Evolutionary conservation across 129 eudicot species (phyloP), one percentile per base, ranked within the genome.

Genomic region (Flaveria brownii): DNA sequence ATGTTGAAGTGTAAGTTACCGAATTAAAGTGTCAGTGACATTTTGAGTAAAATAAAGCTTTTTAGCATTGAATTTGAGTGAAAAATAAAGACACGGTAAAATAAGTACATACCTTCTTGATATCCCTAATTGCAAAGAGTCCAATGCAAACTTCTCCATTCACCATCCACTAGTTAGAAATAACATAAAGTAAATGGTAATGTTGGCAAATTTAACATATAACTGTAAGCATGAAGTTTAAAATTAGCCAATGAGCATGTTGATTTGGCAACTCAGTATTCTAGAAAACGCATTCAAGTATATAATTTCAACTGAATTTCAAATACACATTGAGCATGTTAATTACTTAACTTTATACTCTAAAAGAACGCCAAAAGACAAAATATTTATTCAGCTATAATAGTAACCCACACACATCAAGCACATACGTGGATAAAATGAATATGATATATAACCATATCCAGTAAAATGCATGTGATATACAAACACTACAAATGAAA

Each of bases 71-170:
- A 2, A 61, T 26, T 63, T 28, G 9, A 63, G 22, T 63, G 69
- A 4, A 30, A 30, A 26, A 30, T 6, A 28, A 30, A 16, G 5
- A 30, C 68, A 61, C 20, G 41, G 69, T 63, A 73, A 55, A 62
- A 47, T 57, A 54, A 26, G 76, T 47, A 15, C 36, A 73, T 86
- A 94, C 98, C 98, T 91, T 87, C 81, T 89, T 87, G 30, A 94
- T 88, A 83, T 83, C 87, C 80, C 91, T 89, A 66, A 85, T n/a
- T 81, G 98, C 91, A 87, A 94, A 94, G 13, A 94, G 91, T 70
- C 98, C 98, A 78, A 94, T 72, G 78, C 97, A 94, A 77, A 91
- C 96, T 81, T 94, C 98, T 60, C 97, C 98, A 84, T 94, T 94
- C 57, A 94, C 98, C 92, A 94, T 91, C 98, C 98, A 94, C 98